A percentile compares a stretch with the other conserved stretches of the same genome.
phyloP scores from a whole-genome alignment of 495 filamentous ascomycete genomes.

The Aspergillus indologenus region DNA sequence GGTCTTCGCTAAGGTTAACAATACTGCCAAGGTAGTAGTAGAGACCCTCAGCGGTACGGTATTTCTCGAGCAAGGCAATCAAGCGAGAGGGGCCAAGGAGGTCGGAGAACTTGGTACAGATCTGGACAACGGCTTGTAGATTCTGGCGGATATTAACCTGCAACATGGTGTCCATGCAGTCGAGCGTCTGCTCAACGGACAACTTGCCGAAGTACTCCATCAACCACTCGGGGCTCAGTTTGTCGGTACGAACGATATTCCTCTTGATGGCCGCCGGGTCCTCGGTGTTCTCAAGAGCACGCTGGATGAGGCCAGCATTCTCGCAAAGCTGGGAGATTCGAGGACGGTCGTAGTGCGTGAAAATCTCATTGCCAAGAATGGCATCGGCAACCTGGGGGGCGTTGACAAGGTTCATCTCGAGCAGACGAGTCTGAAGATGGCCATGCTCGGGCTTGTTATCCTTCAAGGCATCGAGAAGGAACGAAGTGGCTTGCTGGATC shows the following conservation, averaged over 20 bases:
- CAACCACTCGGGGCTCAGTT: slow-evolving; percentile 84
- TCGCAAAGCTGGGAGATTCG: slow-evolving; percentile 89
- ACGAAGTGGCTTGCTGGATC: slow-evolving; percentile 95
- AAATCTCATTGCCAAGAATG: slow-evolving; percentile 96
- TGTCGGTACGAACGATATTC: slow-evolving; percentile 75
- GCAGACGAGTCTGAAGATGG: slow-evolving; percentile 84
- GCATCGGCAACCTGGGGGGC: slow-evolving; percentile 97
- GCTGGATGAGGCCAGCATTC: slow-evolving; percentile 79
- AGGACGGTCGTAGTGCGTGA: slow-evolving; percentile 88
- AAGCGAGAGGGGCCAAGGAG: slow-evolving; percentile 84
- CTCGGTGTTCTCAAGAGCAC: slow-evolving; percentile 91
- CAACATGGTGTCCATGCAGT: slow-evolving; percentile 95
- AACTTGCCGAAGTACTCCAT: slow-evolving; percentile 88
- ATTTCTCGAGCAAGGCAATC: slow-evolving; percentile 94
- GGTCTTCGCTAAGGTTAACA: slow-evolving; percentile 93
- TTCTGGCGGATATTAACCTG: slow-evolving; percentile 95
- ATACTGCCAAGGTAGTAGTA: slow-evolving; percentile 98
- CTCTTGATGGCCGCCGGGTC: slow-evolving; percentile 89
- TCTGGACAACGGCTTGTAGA: slow-evolving; percentile 86
- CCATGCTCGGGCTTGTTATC: slow-evolving; percentile 93
- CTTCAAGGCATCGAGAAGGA: slow-evolving; percentile 90
- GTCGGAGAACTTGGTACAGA: slow-evolving; percentile 97
- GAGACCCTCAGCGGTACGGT: slow-evolving; percentile 91
- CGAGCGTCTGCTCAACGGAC: slow-evolving; percentile 89
- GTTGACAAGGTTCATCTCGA: slow-evolving; percentile 97